phyloP scores from a whole-genome alignment of 2,329 filamentous ascomycete species.

The Tolypocladium capitatum region DNA sequence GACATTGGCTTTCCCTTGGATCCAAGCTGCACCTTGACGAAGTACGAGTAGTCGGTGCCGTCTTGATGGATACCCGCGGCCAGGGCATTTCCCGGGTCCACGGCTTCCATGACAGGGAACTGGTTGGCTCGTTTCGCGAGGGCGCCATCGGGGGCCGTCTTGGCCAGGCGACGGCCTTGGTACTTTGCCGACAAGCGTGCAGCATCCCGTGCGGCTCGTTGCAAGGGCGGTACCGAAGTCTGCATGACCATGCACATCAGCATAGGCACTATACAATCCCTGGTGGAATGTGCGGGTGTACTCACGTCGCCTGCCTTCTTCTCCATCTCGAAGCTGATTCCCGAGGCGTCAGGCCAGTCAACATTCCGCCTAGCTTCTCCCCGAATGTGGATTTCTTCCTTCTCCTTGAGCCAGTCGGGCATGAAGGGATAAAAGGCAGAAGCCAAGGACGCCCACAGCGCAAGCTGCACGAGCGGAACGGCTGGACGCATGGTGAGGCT shows the following conservation, averaged over 20 bases:
- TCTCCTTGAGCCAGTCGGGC: slow-evolving; percentile 21
- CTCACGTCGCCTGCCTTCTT: slow-evolving; percentile 16
- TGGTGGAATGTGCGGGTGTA: not conserved
- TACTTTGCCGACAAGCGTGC: slow-evolving; percentile 26
- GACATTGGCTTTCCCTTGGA: slow-evolving; percentile 39
- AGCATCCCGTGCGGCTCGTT: slow-evolving; percentile 19
- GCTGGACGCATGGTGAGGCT: slow-evolving; percentile 26
- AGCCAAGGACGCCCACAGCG: slow-evolving; percentile 31
- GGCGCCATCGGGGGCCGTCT: not conserved
- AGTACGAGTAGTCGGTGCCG: slow-evolving; percentile 54
- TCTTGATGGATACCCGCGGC: slow-evolving; percentile 48
- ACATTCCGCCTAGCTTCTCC: slow-evolving; percentile 12
- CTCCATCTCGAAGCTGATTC: slow-evolving; percentile 27
- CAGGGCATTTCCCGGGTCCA: slow-evolving; percentile 29
- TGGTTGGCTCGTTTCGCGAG: slow-evolving; percentile 28
- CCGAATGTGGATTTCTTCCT: slow-evolving; percentile 9
- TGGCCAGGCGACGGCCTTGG: slow-evolving; percentile 1
- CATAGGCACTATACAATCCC: not conserved
- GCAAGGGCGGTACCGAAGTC: slow-evolving; percentile 18
- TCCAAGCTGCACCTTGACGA: slow-evolving; percentile 43
- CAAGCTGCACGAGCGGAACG: slow-evolving; percentile 28
- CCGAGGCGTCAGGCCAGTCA: slow-evolving; percentile 5
- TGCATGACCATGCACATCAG: slow-evolving; percentile 6
- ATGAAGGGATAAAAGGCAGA: slow-evolving; percentile 35
- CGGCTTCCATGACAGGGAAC: slow-evolving; percentile 34